phyloP scores from a whole-genome alignment of 2,329 filamentous ascomycete species.

The Aaosphaeria pasadenensis region DNA sequence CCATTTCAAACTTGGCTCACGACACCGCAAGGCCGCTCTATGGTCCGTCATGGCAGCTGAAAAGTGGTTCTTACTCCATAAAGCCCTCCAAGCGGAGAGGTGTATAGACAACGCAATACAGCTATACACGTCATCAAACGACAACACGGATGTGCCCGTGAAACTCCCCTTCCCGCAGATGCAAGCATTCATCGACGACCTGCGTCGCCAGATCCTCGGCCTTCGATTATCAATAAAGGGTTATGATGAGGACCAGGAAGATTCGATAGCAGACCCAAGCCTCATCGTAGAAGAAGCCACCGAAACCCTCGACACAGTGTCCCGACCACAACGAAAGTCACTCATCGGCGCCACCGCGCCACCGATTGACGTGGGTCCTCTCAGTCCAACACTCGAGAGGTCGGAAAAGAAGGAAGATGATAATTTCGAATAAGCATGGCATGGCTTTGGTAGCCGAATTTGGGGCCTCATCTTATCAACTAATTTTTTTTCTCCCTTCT shows the following conservation, averaged over 20 bases:
- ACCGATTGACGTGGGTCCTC: conserved; percentile 20
- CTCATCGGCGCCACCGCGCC: conserved; percentile 35
- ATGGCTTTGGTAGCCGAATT: not conserved
- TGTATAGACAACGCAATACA: conserved; percentile 68
- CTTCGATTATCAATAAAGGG: conserved; percentile 37
- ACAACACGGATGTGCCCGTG: conserved; percentile 9
- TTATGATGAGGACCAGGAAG: conserved; percentile 34
- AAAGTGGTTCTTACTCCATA: conserved; percentile 75
- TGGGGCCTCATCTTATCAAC: not conserved
- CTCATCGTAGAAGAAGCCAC: conserved; percentile 34
- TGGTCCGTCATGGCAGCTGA: conserved; percentile 85
- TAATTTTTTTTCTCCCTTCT: not conserved
- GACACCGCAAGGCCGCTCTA: conserved; percentile 80
- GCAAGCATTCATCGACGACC: conserved; percentile 62
- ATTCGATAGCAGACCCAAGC: not conserved
- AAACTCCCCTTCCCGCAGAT: conserved; percentile 51
- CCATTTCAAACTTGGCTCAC: conserved; percentile 64
- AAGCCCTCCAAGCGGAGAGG: conserved; percentile 73
- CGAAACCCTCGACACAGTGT: conserved; percentile 33
- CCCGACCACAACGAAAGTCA: conserved; percentile 41
- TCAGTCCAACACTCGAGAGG: conserved; percentile 30
- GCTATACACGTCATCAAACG: conserved; percentile 47
- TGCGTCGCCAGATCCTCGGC: conserved; percentile 61
- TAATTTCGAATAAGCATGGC: conserved; percentile 24
- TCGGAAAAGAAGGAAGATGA: conserved; percentile 22